phyloP scores from a whole-genome alignment of 352 stramenopile species.

The Pseudoperonospora humuli region DNA sequence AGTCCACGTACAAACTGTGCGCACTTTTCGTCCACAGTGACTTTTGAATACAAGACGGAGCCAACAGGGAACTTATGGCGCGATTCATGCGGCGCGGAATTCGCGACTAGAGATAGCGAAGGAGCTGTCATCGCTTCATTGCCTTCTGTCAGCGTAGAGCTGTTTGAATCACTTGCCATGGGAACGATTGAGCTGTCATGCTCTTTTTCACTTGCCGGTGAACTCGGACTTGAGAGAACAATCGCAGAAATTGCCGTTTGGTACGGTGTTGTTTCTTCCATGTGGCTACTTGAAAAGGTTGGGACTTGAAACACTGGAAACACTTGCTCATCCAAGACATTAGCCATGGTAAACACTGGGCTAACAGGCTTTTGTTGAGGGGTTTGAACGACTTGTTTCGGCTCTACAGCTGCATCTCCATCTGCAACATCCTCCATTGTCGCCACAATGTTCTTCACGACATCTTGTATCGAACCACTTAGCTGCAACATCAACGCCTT shows the following conservation, averaged over 20 bases:
- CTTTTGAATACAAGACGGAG: constrained; percentile 34
- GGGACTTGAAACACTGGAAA: constrained; percentile 18
- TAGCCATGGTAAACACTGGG: constrained; percentile 3
- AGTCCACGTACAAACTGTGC: constrained; percentile 39
- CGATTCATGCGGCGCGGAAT: not conserved
- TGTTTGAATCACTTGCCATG: not conserved
- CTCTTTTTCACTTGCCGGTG: not conserved
- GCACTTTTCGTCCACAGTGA: constrained; percentile 26
- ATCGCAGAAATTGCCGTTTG: constrained; percentile 26
- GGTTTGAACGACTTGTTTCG: not conserved
- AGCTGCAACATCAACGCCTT: constrained; percentile 36
- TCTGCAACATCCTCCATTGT: constrained; percentile 18
- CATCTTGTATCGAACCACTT: constrained; percentile 42
- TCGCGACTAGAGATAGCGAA: not conserved
- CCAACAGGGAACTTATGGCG: constrained; percentile 30
- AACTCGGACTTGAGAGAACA: constrained; percentile 10
- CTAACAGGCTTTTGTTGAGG: not conserved
- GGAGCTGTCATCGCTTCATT: constrained; percentile 2
- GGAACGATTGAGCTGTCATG: not conserved
- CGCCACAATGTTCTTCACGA: constrained; percentile 32
- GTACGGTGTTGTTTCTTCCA: constrained; percentile 17
- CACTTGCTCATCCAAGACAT: constrained; percentile 13
- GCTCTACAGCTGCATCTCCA: constrained; percentile 14
- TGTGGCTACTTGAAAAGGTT: constrained; percentile 9
- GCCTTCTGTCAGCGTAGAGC: not conserved